Conservation (phyloP, 306 rosid genomes). For the Sphenostylis stenocarpa region DNA sequence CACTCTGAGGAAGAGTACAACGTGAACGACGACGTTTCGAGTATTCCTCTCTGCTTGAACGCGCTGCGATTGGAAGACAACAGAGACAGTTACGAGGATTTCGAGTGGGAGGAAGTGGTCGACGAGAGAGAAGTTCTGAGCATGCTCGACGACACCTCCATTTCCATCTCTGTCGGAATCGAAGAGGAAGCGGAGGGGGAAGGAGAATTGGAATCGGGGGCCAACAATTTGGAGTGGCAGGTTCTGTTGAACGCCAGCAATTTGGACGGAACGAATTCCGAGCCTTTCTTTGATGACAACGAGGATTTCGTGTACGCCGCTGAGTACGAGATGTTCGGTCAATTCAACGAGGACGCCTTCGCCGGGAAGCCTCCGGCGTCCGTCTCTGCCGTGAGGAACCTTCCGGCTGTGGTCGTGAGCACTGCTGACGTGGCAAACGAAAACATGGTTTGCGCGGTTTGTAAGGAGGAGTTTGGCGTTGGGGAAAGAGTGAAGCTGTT, state of each 20-base stretch:
- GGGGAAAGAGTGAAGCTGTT: conserved; percentile 61
- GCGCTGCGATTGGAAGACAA: conserved; percentile 66
- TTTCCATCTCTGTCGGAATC: conserved; percentile 12
- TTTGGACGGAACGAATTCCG: conserved; percentile 38
- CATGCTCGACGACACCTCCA: conserved; percentile 41
- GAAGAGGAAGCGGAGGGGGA: conserved; percentile 1
- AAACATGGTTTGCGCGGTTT: conserved; percentile 64
- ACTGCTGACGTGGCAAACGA: conserved; percentile 50
- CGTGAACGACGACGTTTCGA: conserved; percentile 49
- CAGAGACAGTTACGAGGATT: conserved; percentile 56
- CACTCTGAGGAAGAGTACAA: conserved; percentile 56
- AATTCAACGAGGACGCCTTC: conserved; percentile 51
- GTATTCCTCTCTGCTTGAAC: conserved; percentile 66
- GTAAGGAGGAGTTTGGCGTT: conserved; percentile 61
- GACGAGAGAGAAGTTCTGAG: conserved; percentile 67
- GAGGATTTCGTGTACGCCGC: conserved; percentile 64
- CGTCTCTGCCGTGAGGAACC: conserved; percentile 44
- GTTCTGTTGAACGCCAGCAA: conserved; percentile 53
- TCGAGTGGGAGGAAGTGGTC: conserved; percentile 87
- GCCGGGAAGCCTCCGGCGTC: conserved; percentile 71
- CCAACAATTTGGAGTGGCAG: conserved; percentile 70
- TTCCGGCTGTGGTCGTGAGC: conserved; percentile 50
- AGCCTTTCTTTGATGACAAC: conserved; percentile 50
- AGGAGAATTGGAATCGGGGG: conserved; percentile 13
- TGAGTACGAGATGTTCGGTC: conserved; percentile 75